Evolutionary conservation across 1,284 basidiomycete species (phyloP).

Genomic region (Fomitiporia mediterranea): DNA sequence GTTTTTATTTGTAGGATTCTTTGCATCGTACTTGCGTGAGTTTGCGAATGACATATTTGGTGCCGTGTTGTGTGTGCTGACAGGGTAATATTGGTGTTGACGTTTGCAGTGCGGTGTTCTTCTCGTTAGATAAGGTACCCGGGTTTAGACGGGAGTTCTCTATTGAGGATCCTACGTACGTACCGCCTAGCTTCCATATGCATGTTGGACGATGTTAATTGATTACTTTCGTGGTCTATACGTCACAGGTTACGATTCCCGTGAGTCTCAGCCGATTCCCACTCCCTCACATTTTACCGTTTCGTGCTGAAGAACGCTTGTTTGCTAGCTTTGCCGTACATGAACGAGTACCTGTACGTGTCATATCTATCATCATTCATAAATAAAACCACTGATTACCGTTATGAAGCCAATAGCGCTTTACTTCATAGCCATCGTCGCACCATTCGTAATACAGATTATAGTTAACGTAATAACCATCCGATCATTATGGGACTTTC

Average conservation of each 20-base stretch:
- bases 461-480: slow-evolving; percentile 66
- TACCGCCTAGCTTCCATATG: slow-evolving; percentile 13
- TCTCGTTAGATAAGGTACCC: slow-evolving; percentile 63
- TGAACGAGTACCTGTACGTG: slow-evolving; percentile 78
- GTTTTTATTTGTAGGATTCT: slow-evolving; percentile 45
- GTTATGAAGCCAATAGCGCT: slow-evolving; percentile 46
- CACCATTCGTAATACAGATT: slow-evolving; percentile 63
- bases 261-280: slow-evolving; percentile 35
- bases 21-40: slow-evolving; percentile 68
- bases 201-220: neutral
- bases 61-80: neutral
- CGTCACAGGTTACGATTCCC: slow-evolving; percentile 44
- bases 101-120: slow-evolving; percentile 54
- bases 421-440: slow-evolving; percentile 63
- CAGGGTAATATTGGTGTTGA: neutral
- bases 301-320: slow-evolving; percentile 25
- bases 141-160: slow-evolving; percentile 87
- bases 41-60: neutral
- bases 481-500: slow-evolving; percentile 84
- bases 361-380: slow-evolving; percentile 14
- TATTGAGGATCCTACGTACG: slow-evolving; percentile 71
- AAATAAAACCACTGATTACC: slow-evolving; percentile 6
- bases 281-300: neutral
- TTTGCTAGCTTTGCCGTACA: slow-evolving; percentile 54
- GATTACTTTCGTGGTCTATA: neutral